Base-by-base conservation (phyloP, 2,329 filamentous ascomycete genomes). In the Emergomyces orientalis region DNA sequence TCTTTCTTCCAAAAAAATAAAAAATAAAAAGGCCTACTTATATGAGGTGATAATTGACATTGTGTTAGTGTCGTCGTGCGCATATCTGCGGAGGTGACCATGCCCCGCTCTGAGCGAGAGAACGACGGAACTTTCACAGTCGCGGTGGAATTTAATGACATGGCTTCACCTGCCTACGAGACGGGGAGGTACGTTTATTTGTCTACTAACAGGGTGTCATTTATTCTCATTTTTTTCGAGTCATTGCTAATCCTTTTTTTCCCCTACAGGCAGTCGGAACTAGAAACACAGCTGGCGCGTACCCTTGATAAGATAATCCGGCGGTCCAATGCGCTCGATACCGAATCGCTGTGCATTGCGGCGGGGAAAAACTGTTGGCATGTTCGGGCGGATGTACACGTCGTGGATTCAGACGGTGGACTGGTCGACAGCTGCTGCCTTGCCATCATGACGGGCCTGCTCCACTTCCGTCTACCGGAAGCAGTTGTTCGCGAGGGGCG, bases 101-200 rank as follows among this genome's bases (percentile, higher is more conserved):
- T 89, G 47, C 93, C 94, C 52, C 90, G 88, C 72, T 77, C 88
- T 61, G 93, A 97, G 77, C 88, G 93, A 66, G 93, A 92, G 64
- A 96, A 96, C 73, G 94, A 97, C 74, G 94, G 94, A 74, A 84
- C 96, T 75, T 97, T 97, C 80, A 91, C 87, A 69, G 97, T 97
- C 73, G 84, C 87, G 61, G 89, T 92, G 62, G 94, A 97, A 75
- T 85, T 99, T 70, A 91, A 89, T 66, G 91, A 93, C 58, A 95
- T 97, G 87, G 88, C 90, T 34, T 91, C 91, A 56, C 91, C 94
- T 17, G 87, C 89, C 41, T 96, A 96, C 77, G 92, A 97, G 76
- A 85, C 89, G 68, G 90, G 89, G 75, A 85, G 86, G 84, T 87
- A 81, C 64, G 79, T 62, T 59, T 32, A 30, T 63, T 62, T 43